phyloP scores from a whole-genome alignment of 805 yeast genomes.

The Saccharomycopsis guyanensis region DNA sequence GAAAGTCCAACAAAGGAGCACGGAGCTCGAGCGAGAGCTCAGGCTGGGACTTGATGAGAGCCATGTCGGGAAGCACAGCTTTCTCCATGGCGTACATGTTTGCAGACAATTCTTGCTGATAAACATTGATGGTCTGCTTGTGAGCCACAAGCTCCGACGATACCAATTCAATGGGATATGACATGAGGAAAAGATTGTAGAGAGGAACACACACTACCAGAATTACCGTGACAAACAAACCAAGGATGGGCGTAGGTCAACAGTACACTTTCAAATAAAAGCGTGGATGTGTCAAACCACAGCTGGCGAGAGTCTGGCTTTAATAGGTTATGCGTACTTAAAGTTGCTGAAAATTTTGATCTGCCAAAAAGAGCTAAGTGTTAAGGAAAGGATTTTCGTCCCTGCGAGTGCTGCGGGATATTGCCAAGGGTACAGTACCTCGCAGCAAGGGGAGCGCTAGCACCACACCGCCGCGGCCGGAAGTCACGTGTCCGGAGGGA shows the following conservation, averaged over 20 bases:
- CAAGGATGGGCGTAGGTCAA: too few species aligned
- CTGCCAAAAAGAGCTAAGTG: background rate
- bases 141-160: constrained; percentile 43
- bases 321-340: background rate
- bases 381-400: background rate
- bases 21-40: constrained; percentile 61
- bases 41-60: constrained; percentile 79
- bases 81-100: constrained; percentile 23
- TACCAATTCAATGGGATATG: constrained; percentile 43
- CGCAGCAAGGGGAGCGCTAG: background rate
- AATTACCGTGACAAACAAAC: too few species aligned
- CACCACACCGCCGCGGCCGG: background rate
- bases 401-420: background rate
- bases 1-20: constrained; percentile 67
- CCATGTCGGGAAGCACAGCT: constrained; percentile 39
- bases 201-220: background rate
- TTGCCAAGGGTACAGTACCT: background rate
- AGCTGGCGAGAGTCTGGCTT: too few species aligned
- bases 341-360: background rate
- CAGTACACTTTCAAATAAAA: too few species aligned
- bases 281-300: too few species aligned
- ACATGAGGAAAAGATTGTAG: background rate
- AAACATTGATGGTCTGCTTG: constrained; percentile 40
- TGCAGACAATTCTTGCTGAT: constrained; percentile 42
- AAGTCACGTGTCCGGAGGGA: background rate